Evolutionary conservation across 2,329 filamentous ascomycete species (phyloP).

Genomic region (Ascocoryne sarcoides): DNA sequence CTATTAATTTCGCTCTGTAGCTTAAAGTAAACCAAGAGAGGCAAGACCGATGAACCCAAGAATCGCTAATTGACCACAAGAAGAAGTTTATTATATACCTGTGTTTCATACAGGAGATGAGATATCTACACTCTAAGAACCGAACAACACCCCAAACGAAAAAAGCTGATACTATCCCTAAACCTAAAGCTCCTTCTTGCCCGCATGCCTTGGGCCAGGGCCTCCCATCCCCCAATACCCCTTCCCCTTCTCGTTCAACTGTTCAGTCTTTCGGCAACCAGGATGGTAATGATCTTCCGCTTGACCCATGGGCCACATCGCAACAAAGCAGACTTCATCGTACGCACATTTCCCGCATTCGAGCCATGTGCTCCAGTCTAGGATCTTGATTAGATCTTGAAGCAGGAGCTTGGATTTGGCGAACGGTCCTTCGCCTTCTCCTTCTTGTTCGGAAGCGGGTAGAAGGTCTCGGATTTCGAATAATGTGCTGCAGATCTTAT

Average conservation of each 20-base stretch:
- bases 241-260: slow-evolving; percentile 1
- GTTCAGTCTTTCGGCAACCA: slow-evolving; percentile 30
- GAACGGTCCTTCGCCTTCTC: background rate
- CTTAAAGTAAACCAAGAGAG: too few species aligned
- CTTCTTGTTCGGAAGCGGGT: slow-evolving; percentile 1
- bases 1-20: too few species aligned
- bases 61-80: too few species aligned
- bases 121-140: too few species aligned
- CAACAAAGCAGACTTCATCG: slow-evolving; percentile 50
- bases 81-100: too few species aligned
- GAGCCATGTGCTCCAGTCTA: slow-evolving; percentile 54
- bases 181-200: background rate
- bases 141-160: too few species aligned
- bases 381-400: slow-evolving; percentile 35
- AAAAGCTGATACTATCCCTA: too few species aligned
- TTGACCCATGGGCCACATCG: slow-evolving; percentile 54
- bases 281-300: slow-evolving; percentile 45
- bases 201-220: background rate
- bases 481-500: slow-evolving; percentile 32
- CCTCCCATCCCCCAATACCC: slow-evolving; percentile 9
- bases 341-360: slow-evolving; percentile 42
- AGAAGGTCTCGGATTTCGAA: slow-evolving; percentile 17
- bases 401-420: slow-evolving; percentile 5
- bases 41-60: too few species aligned
- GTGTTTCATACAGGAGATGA: too few species aligned